phyloP scores from a whole-genome alignment of 164 flowering plant species.

The Chimonanthus praecox region DNA sequence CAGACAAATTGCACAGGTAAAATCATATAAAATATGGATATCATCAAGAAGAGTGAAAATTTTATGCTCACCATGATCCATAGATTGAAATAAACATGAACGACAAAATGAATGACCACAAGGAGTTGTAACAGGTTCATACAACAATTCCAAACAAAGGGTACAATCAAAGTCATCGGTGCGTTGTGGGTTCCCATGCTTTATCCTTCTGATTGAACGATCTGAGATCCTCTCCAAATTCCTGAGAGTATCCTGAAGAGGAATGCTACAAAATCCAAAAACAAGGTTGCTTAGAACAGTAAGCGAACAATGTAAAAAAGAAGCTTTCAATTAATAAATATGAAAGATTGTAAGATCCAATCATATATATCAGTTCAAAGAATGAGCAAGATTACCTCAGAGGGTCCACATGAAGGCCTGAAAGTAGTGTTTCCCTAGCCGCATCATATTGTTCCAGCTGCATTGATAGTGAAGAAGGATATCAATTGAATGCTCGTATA shows the following conservation, averaged over 20 bases:
- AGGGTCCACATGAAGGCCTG: slow-evolving; percentile 89
- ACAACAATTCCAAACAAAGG: slow-evolving; percentile 75
- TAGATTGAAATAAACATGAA: slow-evolving; percentile 83
- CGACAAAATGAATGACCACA: slow-evolving; percentile 99
- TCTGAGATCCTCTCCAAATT: slow-evolving; percentile 40
- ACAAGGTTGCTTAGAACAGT: neutral
- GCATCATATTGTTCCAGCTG: slow-evolving; percentile 86
- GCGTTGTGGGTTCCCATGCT: slow-evolving; percentile 51
- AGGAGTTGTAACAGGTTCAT: slow-evolving; percentile 90
- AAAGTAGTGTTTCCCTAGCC: slow-evolving; percentile 71
- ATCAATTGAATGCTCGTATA: neutral
- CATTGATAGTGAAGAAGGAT: slow-evolving; percentile 6
- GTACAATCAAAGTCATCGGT: slow-evolving; percentile 94
- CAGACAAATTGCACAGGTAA: too few relatives aligned
- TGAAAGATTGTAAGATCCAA: neutral
- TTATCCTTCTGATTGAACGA: slow-evolving; percentile 25
- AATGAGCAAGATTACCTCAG: slow-evolving; percentile 42
- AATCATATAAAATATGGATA: too few relatives aligned
- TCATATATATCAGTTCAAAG: neutral
- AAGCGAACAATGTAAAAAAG: too few relatives aligned
- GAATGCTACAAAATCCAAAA: slow-evolving; percentile 41
- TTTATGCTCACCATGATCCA: slow-evolving; percentile 68
- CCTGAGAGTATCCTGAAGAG: slow-evolving; percentile 51
- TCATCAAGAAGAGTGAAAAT: neutral
- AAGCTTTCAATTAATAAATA: neutral